phyloP scores from a whole-genome alignment of 2,329 filamentous ascomycete species.

The Scleromitrula shiraiana region DNA sequence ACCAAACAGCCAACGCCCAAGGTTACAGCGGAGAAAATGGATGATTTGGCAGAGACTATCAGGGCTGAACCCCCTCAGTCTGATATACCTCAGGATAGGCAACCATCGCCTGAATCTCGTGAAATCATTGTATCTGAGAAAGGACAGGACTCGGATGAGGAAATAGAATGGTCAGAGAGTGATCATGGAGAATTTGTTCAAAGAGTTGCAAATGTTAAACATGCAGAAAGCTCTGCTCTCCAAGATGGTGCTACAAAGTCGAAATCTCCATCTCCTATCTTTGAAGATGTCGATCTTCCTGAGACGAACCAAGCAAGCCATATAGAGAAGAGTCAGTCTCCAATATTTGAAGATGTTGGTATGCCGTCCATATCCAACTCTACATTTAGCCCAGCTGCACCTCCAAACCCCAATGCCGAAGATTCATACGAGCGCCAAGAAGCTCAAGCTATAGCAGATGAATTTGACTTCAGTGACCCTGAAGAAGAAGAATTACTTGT shows the following conservation, averaged over 20 bases:
- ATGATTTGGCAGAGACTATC: constrained; percentile 28
- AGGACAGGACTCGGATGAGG: constrained; percentile 23
- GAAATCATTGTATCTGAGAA: neutral
- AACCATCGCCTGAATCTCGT: neutral
- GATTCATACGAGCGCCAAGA: constrained; percentile 19
- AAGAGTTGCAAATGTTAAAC: constrained; percentile 10
- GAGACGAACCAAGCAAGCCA: constrained; percentile 6
- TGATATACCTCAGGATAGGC: constrained; percentile 23
- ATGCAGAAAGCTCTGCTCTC: neutral
- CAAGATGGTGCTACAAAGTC: constrained; percentile 3
- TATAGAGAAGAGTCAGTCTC: constrained; percentile 14
- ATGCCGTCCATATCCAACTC: constrained; percentile 8
- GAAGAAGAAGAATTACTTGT: constrained; percentile 86
- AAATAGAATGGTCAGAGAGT: constrained; percentile 46
- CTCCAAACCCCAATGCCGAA: constrained; percentile 5
- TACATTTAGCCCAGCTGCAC: neutral
- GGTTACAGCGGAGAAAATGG: constrained; percentile 8
- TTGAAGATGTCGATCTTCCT: constrained; percentile 40
- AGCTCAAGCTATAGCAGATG: constrained; percentile 33
- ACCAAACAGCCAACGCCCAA: constrained; percentile 35
- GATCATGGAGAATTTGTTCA: constrained; percentile 31
- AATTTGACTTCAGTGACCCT: constrained; percentile 69
- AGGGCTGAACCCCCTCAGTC: constrained; percentile 19
- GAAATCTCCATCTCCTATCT: constrained; percentile 38
- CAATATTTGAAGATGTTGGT: constrained; percentile 22